Percentiles rank a stretch among this genome's conserved stretches.
Evolutionary conservation across 164 flowering plant genomes (phyloP).

Genomic region (Euptelea pleiosperma): DNA sequence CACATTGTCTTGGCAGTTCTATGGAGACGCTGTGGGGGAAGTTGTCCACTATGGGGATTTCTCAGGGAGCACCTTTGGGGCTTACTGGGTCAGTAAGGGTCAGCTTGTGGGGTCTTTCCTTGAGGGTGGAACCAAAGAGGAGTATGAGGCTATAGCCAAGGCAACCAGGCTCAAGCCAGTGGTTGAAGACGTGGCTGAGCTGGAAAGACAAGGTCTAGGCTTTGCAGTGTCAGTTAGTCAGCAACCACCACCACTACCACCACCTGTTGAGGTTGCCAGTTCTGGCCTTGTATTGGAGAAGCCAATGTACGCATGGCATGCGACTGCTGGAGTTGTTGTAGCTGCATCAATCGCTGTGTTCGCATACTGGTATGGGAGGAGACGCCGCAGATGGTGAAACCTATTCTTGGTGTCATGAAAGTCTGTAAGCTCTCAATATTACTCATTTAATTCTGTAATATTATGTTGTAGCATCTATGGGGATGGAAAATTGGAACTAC

Average conservation of each 20-base stretch:
- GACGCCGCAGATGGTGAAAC: slow-evolving; percentile 74
- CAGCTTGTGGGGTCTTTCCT: slow-evolving; percentile 86
- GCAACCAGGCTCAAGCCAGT: slow-evolving; percentile 54
- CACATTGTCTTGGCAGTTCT: slow-evolving; percentile 93
- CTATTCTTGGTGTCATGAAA: not conserved
- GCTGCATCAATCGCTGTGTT: slow-evolving; percentile 82
- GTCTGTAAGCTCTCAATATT: not conserved
- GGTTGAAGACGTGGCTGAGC: slow-evolving; percentile 52
- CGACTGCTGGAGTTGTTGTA: slow-evolving; percentile 68
- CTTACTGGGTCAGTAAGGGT: slow-evolving; percentile 80
- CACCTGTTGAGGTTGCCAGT: slow-evolving; percentile 11
- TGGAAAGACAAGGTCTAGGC: slow-evolving; percentile 64
- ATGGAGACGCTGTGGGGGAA: slow-evolving; percentile 86
- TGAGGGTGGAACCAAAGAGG: slow-evolving; percentile 90
- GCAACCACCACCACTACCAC: slow-evolving; percentile 27
- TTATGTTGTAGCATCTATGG: slow-evolving; percentile 26
- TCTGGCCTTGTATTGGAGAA: slow-evolving; percentile 33
- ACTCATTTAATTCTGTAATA: slow-evolving; percentile 13
- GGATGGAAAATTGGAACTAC: slow-evolving; percentile 9
- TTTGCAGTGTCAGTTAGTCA: slow-evolving; percentile 48
- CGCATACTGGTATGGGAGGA: slow-evolving; percentile 91
- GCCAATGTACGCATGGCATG: slow-evolving; percentile 70
- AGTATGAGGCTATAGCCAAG: slow-evolving; percentile 82
- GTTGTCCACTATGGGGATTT: slow-evolving; percentile 79
- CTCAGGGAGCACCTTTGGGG: slow-evolving; percentile 72